Evolutionary conservation across 306 rosid species (phyloP).

Genomic region (Castanopsis chinensis): DNA sequence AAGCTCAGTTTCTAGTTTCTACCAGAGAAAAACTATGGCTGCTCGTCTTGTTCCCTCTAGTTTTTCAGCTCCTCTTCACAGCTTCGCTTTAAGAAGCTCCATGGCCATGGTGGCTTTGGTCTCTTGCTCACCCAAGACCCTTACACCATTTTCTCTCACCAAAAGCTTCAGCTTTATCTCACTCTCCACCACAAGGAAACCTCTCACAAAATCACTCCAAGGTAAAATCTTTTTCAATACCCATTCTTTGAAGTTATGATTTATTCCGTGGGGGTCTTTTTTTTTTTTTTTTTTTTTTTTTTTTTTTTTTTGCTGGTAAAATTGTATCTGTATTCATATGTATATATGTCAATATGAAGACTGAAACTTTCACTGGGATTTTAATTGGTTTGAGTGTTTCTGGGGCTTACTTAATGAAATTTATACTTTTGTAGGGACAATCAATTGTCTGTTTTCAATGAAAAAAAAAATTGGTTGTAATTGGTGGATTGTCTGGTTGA

Average conservation of each 20-base stretch:
- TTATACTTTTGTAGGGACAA: background rate
- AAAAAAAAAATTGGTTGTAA: background rate
- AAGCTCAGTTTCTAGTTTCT: no score
- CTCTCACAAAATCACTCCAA: conserved; percentile 31
- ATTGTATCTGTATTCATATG: background rate
- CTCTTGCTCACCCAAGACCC: conserved; percentile 33
- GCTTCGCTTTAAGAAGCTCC: conserved; percentile 29
- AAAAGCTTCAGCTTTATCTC: conserved; percentile 30
- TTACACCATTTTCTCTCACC: conserved; percentile 21
- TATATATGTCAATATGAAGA: background rate
- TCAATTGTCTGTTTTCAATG: background rate
- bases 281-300: rapidly evolving
- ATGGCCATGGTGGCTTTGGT: conserved; percentile 44
- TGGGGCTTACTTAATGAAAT: background rate
- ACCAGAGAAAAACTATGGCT: conserved; percentile 26
- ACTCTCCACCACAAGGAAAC: conserved; percentile 29
- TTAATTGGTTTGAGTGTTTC: background rate
- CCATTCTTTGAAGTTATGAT: background rate
- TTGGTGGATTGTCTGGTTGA: background rate
- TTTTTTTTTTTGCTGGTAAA: background rate
- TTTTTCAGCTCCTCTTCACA: conserved; percentile 29
- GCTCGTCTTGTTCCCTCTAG: conserved; percentile 31
- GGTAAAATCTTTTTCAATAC: conserved; percentile 26
- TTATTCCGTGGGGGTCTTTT: background rate
- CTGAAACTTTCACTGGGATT: background rate